Percentiles rank a stretch among this genome's conserved stretches.
These are phyloP conservation scores for Daldinia sp. DNA, from an alignment of 2,329 filamentous ascomycete species.

Conservation along the genomic window DNA sequence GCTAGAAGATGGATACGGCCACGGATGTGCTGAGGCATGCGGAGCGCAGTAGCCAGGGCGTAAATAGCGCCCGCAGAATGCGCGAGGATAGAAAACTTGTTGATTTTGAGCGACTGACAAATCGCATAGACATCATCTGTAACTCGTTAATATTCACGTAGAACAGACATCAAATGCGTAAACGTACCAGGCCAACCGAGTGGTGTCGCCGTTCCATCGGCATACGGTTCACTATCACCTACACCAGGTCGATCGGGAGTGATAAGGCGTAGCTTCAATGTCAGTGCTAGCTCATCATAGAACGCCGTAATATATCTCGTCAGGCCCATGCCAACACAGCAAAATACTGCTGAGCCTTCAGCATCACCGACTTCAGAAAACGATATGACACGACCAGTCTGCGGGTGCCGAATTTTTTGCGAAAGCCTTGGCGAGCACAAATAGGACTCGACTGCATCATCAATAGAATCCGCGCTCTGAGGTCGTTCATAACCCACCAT, in stretches of 20 bases:
- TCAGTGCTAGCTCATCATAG: conserved; percentile 92
- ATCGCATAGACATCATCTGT: conserved; percentile 87
- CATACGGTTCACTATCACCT: conserved; percentile 86
- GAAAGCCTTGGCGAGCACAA: conserved; percentile 83
- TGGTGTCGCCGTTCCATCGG: conserved; percentile 83
- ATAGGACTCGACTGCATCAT: conserved; percentile 86
- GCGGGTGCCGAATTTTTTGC: conserved; percentile 86
- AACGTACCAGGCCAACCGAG: conserved; percentile 89
- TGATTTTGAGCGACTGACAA: conserved; percentile 89
- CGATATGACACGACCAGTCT: conserved; percentile 86
- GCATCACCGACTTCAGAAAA: conserved; percentile 97
- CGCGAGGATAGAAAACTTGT: conserved; percentile 93
- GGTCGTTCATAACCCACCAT: conserved; percentile 74
- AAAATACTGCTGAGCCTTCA: conserved; percentile 89
- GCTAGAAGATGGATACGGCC: conserved; percentile 93
- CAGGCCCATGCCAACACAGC: conserved; percentile 96
- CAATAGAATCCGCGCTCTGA: conserved; percentile 83
- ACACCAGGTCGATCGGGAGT: conserved; percentile 94
- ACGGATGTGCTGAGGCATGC: conserved; percentile 95
- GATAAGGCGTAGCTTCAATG: conserved; percentile 87
- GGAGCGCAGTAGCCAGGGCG: conserved; percentile 89
- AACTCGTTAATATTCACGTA: conserved; percentile 41
- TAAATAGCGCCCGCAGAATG: conserved; percentile 99
- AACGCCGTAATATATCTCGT: conserved; percentile 97
- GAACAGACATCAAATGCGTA: background rate